Conservation (phyloP, 495 filamentous ascomycete genomes). For the Aspergillus bertholletiae region DNA sequence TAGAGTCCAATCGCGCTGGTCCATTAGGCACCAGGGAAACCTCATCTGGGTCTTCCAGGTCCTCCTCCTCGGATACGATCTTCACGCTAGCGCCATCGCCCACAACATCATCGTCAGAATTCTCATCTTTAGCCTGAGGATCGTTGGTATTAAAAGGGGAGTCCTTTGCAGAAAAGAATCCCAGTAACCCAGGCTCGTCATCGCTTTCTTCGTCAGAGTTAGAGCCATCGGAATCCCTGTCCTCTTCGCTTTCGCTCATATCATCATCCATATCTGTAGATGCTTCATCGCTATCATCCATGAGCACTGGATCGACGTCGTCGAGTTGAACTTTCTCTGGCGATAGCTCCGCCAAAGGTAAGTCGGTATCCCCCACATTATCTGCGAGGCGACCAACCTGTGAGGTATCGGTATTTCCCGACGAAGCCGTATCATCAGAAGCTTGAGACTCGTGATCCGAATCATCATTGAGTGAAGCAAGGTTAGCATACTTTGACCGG, state of each 20-base stretch:
- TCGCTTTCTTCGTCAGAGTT: slow-evolving; percentile 49
- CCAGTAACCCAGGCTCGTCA: slow-evolving; percentile 59
- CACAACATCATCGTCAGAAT: slow-evolving; percentile 20
- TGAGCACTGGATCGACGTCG: slow-evolving; percentile 62
- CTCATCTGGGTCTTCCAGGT: slow-evolving; percentile 40
- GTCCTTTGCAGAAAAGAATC: slow-evolving; percentile 57
- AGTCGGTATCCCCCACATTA: slow-evolving; percentile 24
- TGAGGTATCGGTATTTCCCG: slow-evolving; percentile 13
- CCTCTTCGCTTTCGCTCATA: slow-evolving; percentile 58
- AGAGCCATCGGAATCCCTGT: slow-evolving; percentile 45
- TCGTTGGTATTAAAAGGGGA: slow-evolving; percentile 18
- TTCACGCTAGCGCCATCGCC: slow-evolving; percentile 19
- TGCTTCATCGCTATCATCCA: slow-evolving; percentile 69
- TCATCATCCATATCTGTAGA: slow-evolving; percentile 90
- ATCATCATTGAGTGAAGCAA: slow-evolving; percentile 38
- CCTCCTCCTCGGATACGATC: slow-evolving; percentile 17
- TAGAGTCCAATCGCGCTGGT: slow-evolving; percentile 12
- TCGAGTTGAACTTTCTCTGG: slow-evolving; percentile 46
- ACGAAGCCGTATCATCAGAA: slow-evolving; percentile 18
- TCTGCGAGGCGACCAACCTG: slow-evolving; percentile 19
- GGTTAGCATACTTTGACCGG: slow-evolving; percentile 69
- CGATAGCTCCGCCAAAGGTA: slow-evolving; percentile 21
- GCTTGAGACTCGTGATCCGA: slow-evolving; percentile 26
- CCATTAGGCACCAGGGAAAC: slow-evolving; percentile 46
- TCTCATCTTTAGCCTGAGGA: slow-evolving; percentile 32